Conservation (phyloP, 192 early-diverging fungal genomes). For the Globomyces pollinis-pini region DNA sequence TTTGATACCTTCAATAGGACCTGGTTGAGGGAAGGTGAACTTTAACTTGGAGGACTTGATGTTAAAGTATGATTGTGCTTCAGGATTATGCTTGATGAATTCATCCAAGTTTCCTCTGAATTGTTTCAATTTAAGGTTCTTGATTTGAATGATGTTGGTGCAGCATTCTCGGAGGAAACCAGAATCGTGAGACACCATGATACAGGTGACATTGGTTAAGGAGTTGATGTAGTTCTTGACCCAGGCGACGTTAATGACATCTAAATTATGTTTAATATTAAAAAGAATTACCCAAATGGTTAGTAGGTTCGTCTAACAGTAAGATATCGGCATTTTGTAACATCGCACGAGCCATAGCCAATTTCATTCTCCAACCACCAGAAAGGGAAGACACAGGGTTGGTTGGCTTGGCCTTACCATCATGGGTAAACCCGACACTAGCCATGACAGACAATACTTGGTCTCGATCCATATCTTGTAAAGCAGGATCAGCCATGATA, state of each 20-base stretch:
- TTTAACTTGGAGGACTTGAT: conserved; percentile 59
- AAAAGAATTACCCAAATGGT: too few species aligned
- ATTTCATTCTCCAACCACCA: conserved; percentile 60
- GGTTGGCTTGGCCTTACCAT: conserved; percentile 22
- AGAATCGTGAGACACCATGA: conserved; percentile 81
- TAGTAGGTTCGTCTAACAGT: conserved; percentile 90
- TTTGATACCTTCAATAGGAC: conserved; percentile 69
- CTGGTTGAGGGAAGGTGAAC: conserved; percentile 72
- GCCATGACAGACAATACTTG: conserved; percentile 29
- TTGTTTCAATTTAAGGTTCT: conserved; percentile 66
- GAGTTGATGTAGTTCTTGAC: conserved; percentile 65
- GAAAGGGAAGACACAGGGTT: conserved; percentile 43
- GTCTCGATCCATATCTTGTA: conserved; percentile 15
- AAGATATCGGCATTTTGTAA: conserved; percentile 74
- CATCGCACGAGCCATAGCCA: conserved; percentile 54
- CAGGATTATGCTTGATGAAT: conserved; percentile 64
- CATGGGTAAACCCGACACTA: conserved; percentile 42
- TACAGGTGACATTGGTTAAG: conserved; percentile 58
- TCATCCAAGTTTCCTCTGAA: conserved; percentile 73
- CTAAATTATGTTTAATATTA: too few species aligned
- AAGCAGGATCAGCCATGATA: conserved; percentile 33
- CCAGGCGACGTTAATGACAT: conserved; percentile 71
- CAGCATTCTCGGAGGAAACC: conserved; percentile 71
- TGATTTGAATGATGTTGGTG: conserved; percentile 73
- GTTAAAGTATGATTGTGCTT: conserved; percentile 69